A percentile compares a stretch with the other conserved stretches of the same genome.
These are phyloP conservation scores for Pichia sp. DNA, from an alignment of 1,139 yeast species.

Conservation along the genomic window DNA sequence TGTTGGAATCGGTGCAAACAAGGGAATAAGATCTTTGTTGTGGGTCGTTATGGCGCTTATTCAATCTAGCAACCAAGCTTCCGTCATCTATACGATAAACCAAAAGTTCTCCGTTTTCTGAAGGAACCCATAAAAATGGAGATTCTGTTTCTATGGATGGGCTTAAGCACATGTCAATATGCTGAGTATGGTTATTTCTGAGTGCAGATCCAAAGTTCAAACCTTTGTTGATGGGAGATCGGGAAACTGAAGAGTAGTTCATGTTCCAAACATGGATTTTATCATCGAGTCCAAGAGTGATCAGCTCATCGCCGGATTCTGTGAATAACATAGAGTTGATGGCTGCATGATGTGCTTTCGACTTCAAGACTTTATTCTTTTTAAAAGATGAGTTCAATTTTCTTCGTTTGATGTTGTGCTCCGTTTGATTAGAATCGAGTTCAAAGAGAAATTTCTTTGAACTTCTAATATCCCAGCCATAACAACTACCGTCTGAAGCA, in stretches of 20 bases:
- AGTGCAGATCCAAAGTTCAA: slow-evolving; percentile 75
- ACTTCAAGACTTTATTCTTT: slow-evolving; percentile 2
- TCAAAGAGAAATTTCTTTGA: slow-evolving; percentile 57
- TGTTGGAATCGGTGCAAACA: not conserved
- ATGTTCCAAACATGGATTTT: slow-evolving; percentile 71
- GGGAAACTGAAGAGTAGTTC: slow-evolving; percentile 13
- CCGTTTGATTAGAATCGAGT: slow-evolving; percentile 34
- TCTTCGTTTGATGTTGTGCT: slow-evolving; percentile 14
- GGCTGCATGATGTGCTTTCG: slow-evolving; percentile 63
- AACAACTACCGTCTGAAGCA: slow-evolving; percentile 63
- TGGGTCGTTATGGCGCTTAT: not conserved
- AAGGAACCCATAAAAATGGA: slow-evolving; percentile 58
- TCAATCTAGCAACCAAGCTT: slow-evolving; percentile 42
- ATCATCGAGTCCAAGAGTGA: slow-evolving; percentile 71
- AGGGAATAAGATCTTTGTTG: not conserved
- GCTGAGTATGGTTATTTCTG: slow-evolving; percentile 51
- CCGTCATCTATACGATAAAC: slow-evolving; percentile 60
- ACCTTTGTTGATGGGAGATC: slow-evolving; percentile 49
- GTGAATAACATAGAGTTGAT: slow-evolving; percentile 73
- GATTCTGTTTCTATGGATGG: slow-evolving; percentile 40
- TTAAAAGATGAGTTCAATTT: slow-evolving; percentile 17
- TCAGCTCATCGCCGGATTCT: slow-evolving; percentile 48
- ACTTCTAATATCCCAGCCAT: slow-evolving; percentile 70
- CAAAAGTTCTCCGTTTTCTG: slow-evolving; percentile 74
- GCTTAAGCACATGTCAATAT: slow-evolving; percentile 37